These are phyloP conservation scores for Pinus taeda DNA, from an alignment of 75 land plant genomes.

Conservation along the genomic window DNA sequence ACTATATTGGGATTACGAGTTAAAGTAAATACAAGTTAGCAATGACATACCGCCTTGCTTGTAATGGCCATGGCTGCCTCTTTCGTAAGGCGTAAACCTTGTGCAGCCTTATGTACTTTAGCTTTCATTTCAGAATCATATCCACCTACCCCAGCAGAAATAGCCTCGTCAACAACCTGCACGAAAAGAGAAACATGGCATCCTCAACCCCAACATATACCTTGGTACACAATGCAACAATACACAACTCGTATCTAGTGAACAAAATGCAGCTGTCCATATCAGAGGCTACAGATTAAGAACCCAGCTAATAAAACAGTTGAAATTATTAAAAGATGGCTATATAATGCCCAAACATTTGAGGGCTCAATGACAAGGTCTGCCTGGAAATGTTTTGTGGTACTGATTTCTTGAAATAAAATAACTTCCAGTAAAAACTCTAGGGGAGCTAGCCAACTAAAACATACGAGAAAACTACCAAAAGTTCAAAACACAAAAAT, in stretches of 20 bases:
- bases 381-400: no score
- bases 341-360: no score
- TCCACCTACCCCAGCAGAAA: conserved; percentile 83
- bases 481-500: neutral
- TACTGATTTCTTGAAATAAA: neutral
- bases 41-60: conserved; percentile 67
- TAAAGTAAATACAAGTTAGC: neutral
- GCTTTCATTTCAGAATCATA: conserved; percentile 73
- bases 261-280: neutral
- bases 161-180: conserved; percentile 84
- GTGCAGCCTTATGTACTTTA: conserved; percentile 68
- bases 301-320: no score
- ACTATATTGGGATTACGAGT: neutral
- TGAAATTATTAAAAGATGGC: no score
- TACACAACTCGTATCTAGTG: neutral
- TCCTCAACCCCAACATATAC: neutral
- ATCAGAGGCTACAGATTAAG: neutral
- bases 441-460: neutral
- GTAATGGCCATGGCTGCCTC: conserved; percentile 86
- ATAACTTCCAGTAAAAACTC: neutral
- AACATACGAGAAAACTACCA: neutral
- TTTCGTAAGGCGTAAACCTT: conserved; percentile 77
- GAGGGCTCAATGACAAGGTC: no score
- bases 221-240: neutral
- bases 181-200: neutral